Percentiles rank a stretch among this genome's conserved stretches.
These are phyloP conservation scores for Paulownia fortunei DNA, from an alignment of 257 asterid genomes.

Conservation along the genomic window DNA sequence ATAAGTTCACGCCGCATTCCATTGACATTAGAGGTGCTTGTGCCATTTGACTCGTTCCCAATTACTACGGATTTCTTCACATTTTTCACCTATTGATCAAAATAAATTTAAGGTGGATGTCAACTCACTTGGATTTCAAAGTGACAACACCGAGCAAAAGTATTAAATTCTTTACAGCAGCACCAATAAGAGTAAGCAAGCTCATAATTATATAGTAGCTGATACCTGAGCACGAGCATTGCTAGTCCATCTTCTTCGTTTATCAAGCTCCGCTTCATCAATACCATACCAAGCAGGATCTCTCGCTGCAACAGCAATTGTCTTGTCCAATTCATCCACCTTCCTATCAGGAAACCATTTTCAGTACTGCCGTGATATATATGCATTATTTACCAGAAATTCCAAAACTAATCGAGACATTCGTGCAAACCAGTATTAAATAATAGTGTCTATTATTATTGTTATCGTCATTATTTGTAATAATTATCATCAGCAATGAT, in stretches of 20 bases:
- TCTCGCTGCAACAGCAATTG: constrained; percentile 86
- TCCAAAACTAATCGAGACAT: background rate
- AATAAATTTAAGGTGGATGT: background rate
- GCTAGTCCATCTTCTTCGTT: constrained; percentile 90
- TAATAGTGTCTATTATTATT: background rate
- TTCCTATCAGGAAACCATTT: constrained; percentile 59
- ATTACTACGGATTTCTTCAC: constrained; percentile 69
- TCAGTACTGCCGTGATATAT: constrained; percentile 47
- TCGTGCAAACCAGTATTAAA: background rate
- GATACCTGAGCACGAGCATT: constrained; percentile 90
- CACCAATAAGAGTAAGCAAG: constrained; percentile 6
- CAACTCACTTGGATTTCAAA: constrained; percentile 12
- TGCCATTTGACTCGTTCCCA: constrained; percentile 64
- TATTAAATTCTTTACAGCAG: background rate
- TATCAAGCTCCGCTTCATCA: constrained; percentile 79
- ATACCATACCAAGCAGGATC: constrained; percentile 85
- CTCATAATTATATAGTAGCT: background rate
- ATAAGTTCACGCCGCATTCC: constrained; percentile 91
- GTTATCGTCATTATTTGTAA: background rate
- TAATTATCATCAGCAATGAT: constrained; percentile 3
- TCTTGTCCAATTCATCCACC: constrained; percentile 97
- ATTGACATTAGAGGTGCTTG: constrained; percentile 69
- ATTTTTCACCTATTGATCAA: constrained; percentile 67
- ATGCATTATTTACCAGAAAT: constrained; percentile 12
- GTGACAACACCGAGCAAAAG: background rate